A percentile compares a stretch with the other conserved stretches of the same genome.
Conservation (phyloP, 257 asterid species). For the Osmanthus fragrans region DNA sequence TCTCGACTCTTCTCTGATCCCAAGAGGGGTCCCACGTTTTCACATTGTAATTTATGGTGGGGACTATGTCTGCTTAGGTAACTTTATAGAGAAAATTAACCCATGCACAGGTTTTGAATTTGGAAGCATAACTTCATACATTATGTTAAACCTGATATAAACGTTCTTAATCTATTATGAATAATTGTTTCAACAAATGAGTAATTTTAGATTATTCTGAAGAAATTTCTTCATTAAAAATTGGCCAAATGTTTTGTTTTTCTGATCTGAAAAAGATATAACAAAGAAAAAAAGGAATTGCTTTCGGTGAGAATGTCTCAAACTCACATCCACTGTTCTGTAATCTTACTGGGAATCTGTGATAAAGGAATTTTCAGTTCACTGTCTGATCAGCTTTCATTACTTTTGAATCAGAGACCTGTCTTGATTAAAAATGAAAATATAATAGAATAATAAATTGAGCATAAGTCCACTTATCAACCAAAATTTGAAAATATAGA, state of each 20-base stretch:
- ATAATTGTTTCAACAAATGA: too few relatives aligned
- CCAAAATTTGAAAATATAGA: conserved; percentile 7
- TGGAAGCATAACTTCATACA: too few relatives aligned
- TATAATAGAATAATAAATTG: not conserved
- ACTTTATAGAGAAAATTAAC: not conserved
- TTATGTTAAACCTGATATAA: not conserved
- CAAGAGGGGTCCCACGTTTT: conserved; percentile 17
- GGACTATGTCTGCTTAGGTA: not conserved
- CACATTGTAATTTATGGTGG: not conserved
- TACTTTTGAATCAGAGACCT: not conserved
- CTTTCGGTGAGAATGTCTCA: conserved; percentile 29
- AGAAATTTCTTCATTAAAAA: not conserved
- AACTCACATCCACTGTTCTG: conserved; percentile 24
- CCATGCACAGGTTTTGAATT: not conserved
- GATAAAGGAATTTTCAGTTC: conserved; percentile 34
- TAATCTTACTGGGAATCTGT: conserved; percentile 16
- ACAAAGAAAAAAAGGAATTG: not conserved
- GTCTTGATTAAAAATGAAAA: not conserved
- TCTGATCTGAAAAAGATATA: not conserved
- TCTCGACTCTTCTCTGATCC: conserved; percentile 23
- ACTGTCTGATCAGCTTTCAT: conserved; percentile 20
- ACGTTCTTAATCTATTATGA: not conserved
- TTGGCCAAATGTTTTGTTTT: not conserved
- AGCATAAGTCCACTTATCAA: conserved; percentile 7
- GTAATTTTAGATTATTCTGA: not conserved